Conservation (phyloP, 1,284 basidiomycete genomes). For the Ceratobasidium sp. region DNA sequence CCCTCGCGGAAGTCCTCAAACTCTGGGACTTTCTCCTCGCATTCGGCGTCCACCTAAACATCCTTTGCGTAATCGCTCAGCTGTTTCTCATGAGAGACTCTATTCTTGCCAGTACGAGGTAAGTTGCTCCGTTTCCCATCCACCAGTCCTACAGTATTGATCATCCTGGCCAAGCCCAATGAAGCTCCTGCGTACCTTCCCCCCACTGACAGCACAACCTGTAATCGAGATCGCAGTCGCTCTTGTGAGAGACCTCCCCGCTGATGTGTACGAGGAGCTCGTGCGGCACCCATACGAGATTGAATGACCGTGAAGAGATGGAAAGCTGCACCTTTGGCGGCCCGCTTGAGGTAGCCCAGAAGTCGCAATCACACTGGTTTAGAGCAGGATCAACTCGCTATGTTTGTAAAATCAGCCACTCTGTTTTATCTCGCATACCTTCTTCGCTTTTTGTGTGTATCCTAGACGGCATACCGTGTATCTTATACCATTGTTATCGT, state of each 20-base stretch:
- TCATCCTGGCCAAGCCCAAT: slow-evolving; percentile 76
- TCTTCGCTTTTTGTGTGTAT: neutral
- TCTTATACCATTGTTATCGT: neutral
- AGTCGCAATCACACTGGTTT: neutral
- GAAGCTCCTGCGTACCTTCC: slow-evolving; percentile 94
- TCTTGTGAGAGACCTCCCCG: slow-evolving; percentile 89
- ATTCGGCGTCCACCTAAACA: slow-evolving; percentile 95
- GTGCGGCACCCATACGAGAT: slow-evolving; percentile 89
- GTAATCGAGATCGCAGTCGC: slow-evolving; percentile 94
- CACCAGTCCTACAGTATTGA: slow-evolving; percentile 16
- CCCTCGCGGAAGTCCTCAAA: slow-evolving; percentile 91
- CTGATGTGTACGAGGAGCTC: slow-evolving; percentile 90
- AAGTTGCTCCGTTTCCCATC: slow-evolving; percentile 50
- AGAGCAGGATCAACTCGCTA: neutral
- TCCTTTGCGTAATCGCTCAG: slow-evolving; percentile 96
- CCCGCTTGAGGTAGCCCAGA: neutral
- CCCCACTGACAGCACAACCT: slow-evolving; percentile 86
- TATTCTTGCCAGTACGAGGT: slow-evolving; percentile 88
- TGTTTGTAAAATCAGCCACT: neutral
- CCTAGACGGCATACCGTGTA: neutral
- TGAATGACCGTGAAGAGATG: neutral
- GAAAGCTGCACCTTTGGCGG: too few relatives aligned
- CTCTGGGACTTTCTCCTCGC: slow-evolving; percentile 98
- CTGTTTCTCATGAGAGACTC: slow-evolving; percentile 90
- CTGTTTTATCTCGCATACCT: neutral